These are phyloP conservation scores for Alternaria postmessia DNA, from an alignment of 2,329 filamentous ascomycete genomes.

Conservation along the genomic window DNA sequence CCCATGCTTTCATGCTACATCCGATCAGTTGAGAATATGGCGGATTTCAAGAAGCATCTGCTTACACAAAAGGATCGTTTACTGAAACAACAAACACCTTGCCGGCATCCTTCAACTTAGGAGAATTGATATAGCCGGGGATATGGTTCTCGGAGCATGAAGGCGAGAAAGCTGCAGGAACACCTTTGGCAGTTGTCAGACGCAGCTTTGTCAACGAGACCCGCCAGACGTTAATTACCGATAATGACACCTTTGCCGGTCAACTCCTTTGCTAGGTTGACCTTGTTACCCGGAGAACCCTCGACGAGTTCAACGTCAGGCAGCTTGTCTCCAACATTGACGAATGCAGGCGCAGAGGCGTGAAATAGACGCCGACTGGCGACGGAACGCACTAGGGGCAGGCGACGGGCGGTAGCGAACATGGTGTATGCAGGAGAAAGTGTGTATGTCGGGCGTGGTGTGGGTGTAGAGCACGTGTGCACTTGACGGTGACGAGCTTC, in stretches of 20 bases:
- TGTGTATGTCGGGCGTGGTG: slow-evolving; percentile 3
- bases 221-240: slow-evolving; percentile 33
- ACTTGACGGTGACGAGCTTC: slow-evolving; percentile 13
- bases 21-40: slow-evolving; percentile 20
- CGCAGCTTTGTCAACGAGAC: slow-evolving; percentile 9
- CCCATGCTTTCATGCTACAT: slow-evolving; percentile 88
- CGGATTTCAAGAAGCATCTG: neutral
- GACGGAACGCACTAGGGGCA: slow-evolving; percentile 33
- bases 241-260: slow-evolving; percentile 79
- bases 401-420: slow-evolving; percentile 40
- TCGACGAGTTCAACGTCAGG: slow-evolving; percentile 82
- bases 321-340: slow-evolving; percentile 81
- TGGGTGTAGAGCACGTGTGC: slow-evolving; percentile 7
- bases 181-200: slow-evolving; percentile 34
- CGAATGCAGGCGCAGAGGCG: slow-evolving; percentile 66
- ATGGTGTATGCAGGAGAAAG: slow-evolving; percentile 25
- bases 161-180: slow-evolving; percentile 60
- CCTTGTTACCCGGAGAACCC: slow-evolving; percentile 87
- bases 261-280: slow-evolving; percentile 84
- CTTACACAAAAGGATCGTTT: slow-evolving; percentile 94
- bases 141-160: slow-evolving; percentile 76
- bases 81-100: slow-evolving; percentile 90
- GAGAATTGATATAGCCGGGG: slow-evolving; percentile 84
- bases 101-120: slow-evolving; percentile 79
- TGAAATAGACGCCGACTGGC: slow-evolving; percentile 64